Evolutionary conservation across 192 early-diverging fungal genomes (phyloP).

Genomic region (Neocallimastix lanati): DNA sequence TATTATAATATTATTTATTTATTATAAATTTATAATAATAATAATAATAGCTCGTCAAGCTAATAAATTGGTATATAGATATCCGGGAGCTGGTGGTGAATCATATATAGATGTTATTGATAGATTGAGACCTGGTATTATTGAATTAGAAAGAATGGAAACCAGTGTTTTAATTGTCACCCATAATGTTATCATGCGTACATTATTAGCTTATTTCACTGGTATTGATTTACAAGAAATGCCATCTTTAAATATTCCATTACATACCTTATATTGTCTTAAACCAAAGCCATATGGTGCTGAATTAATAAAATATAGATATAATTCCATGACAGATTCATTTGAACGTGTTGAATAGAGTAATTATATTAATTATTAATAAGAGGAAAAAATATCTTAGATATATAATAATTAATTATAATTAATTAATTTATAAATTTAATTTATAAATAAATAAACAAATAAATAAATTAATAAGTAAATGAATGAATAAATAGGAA

Average conservation of each 20-base stretch:
- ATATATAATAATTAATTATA: too few relatives aligned
- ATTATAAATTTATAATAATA: too few relatives aligned
- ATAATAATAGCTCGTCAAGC: constrained; percentile 41
- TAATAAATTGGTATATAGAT: constrained; percentile 85
- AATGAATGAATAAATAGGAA: too few relatives aligned
- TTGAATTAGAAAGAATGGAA: constrained; percentile 88
- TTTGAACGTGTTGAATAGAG: neutral
- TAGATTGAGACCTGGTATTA: constrained; percentile 74
- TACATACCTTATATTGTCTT: constrained; percentile 63
- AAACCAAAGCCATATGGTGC: constrained; percentile 72
- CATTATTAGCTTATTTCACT: constrained; percentile 74
- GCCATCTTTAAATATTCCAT: constrained; percentile 59
- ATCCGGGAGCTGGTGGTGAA: constrained; percentile 91
- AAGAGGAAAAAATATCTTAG: too few relatives aligned
- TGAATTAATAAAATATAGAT: constrained; percentile 17
- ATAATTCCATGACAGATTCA: neutral
- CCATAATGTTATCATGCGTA: constrained; percentile 80
- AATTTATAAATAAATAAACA: too few relatives aligned
- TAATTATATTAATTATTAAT: too few relatives aligned
- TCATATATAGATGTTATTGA: constrained; percentile 74
- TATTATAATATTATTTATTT: too few relatives aligned
- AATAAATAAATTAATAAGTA: too few relatives aligned
- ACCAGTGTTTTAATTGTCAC: constrained; percentile 73
- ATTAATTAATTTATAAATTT: too few relatives aligned
- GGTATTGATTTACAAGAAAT: constrained; percentile 52